Evolutionary conservation across 2,329 filamentous ascomycete genomes (phyloP).

Genomic region (Monilinia fructicola): DNA sequence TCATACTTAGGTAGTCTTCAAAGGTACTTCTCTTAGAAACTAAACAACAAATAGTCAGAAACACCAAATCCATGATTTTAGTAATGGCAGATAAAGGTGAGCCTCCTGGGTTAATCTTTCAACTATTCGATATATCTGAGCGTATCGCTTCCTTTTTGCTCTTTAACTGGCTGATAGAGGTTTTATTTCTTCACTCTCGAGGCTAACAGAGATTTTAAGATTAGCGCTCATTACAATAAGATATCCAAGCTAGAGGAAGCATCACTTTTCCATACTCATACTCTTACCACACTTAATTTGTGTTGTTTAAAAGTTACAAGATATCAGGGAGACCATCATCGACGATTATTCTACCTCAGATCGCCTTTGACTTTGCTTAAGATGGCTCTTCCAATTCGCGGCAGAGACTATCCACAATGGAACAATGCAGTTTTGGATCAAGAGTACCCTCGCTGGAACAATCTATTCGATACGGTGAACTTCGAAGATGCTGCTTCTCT

Average conservation of each 20-base stretch:
- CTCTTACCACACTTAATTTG: not conserved
- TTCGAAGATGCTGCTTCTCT: not conserved
- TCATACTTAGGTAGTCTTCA: no score
- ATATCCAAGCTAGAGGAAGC: not conserved
- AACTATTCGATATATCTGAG: not conserved
- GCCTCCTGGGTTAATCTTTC: not conserved
- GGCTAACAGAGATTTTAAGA: not conserved
- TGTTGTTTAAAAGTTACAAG: not conserved
- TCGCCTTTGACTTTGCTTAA: not conserved
- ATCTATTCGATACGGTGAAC: constrained; percentile 3
- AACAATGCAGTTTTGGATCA: not conserved
- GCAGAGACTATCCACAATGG: not conserved
- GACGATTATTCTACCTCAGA: not conserved
- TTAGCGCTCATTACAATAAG: not conserved
- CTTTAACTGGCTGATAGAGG: not conserved
- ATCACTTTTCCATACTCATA: not conserved
- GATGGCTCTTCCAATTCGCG: not conserved
- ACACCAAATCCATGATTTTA: not conserved
- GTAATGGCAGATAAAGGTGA: not conserved
- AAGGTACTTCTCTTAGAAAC: no score
- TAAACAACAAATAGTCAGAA: not conserved
- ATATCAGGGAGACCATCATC: not conserved
- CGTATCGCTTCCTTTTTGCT: not conserved
- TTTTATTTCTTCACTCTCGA: no score
- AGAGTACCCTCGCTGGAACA: not conserved